These are phyloP conservation scores for Paratinospora sagittata DNA, from an alignment of 164 flowering plant species.

Conservation along the genomic window DNA sequence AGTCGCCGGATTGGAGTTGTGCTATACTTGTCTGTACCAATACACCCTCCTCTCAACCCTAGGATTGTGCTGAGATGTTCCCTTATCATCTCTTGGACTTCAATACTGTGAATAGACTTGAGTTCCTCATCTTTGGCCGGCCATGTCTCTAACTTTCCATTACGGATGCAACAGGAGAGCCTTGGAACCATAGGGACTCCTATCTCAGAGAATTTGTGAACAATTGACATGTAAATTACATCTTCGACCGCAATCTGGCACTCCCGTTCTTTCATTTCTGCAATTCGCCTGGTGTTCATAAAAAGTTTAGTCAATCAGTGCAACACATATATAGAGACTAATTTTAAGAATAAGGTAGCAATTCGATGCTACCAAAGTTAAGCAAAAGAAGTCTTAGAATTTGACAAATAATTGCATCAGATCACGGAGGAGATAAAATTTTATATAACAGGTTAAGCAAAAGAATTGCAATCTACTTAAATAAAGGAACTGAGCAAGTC, in stretches of 20 bases:
- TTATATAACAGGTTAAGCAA: too few relatives aligned
- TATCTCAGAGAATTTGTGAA: conserved; percentile 62
- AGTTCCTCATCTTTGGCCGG: conserved; percentile 67
- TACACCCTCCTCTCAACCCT: conserved; percentile 52
- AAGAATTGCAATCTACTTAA: too few relatives aligned
- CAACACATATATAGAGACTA: background rate
- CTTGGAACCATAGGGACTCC: conserved; percentile 67
- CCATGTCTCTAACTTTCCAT: conserved; percentile 62
- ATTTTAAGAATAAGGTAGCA: too few relatives aligned
- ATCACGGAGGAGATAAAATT: too few relatives aligned
- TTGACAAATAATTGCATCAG: too few relatives aligned
- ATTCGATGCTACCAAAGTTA: too few relatives aligned
- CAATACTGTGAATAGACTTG: conserved; percentile 59
- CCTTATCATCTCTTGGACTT: conserved; percentile 58
- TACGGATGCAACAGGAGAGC: conserved; percentile 59
- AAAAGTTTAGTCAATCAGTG: background rate
- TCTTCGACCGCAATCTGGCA: conserved; percentile 67
- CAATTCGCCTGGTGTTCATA: conserved; percentile 64
- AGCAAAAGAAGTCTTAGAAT: too few relatives aligned
- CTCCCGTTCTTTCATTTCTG: conserved; percentile 57
- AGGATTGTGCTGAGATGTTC: conserved; percentile 55
- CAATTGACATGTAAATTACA: conserved; percentile 65
- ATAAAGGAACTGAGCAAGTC: too few relatives aligned
- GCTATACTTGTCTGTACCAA: conserved; percentile 50
- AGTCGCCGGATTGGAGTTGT: conserved; percentile 36